These are phyloP conservation scores for Cladochytrium replicatum DNA, from an alignment of 192 early-diverging fungal species.

Conservation along the genomic window DNA sequence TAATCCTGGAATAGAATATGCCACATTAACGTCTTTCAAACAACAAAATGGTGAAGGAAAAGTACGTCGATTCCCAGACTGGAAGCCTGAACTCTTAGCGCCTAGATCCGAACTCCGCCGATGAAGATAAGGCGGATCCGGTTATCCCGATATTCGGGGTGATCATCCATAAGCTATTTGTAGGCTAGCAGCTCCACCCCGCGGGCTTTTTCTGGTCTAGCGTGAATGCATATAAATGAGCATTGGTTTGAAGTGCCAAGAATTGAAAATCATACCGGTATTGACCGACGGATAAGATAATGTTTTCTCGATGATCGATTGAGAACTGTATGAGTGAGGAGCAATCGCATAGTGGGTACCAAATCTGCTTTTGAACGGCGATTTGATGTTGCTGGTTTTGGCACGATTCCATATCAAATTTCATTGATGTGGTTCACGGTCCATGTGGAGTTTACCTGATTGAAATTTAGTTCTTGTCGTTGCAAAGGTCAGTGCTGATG, in stretches of 20 bases:
- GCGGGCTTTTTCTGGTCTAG: constrained; percentile 90
- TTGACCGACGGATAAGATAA: constrained; percentile 85
- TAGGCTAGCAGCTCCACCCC: constrained; percentile 68
- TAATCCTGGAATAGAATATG: constrained; percentile 37
- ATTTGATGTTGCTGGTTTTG: constrained; percentile 35
- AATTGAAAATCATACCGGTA: no score
- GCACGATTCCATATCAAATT: constrained; percentile 68
- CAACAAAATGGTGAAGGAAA: background rate
- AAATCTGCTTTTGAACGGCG: no score
- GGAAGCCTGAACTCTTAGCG: constrained; percentile 34
- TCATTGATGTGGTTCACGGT: constrained; percentile 83
- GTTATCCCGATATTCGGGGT: constrained; percentile 43
- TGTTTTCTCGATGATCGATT: constrained; percentile 38
- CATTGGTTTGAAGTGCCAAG: no score
- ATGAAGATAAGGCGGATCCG: constrained; percentile 60
- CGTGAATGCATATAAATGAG: no score
- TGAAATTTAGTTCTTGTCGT: background rate
- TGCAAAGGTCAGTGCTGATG: no score
- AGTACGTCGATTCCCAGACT: constrained; percentile 50
- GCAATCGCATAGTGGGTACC: constrained; percentile 94
- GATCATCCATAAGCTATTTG: constrained; percentile 42
- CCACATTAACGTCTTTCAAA: no score
- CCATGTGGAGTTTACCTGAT: constrained; percentile 83
- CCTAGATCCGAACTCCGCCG: constrained; percentile 70
- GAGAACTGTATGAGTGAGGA: constrained; percentile 44